Base-by-base conservation (phyloP, 1,284 basidiomycete genomes). In the Boletus semigastroideus region DNA sequence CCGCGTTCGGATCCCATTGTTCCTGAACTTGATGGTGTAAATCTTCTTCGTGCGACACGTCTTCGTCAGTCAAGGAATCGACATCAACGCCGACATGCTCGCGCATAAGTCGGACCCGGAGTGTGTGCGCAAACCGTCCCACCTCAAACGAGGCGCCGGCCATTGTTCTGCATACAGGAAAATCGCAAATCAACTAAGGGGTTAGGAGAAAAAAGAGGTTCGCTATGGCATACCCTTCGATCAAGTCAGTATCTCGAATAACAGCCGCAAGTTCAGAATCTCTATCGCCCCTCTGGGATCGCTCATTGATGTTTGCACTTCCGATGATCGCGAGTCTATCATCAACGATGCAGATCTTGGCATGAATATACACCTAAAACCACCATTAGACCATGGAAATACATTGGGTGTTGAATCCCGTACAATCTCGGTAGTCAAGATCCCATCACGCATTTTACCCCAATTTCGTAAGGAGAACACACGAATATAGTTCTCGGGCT, bases 221-320 rank as follows among this genome's bases (percentile, higher is more conserved):
- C 27, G 40, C 19, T 13, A 36, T 3, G 17, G 71, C 80, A 52
- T 59, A 89, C 90, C 90, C 80, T 56, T 94, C 84, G 52, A 99
- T 89, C 91, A 98, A 90, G 67, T 99, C 97, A 6, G 95, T 98
- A 66, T 99, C 96, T 52, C 94, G 81, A 48, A 99, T 89, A 42
- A 99, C 85, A 38, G 90, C 87, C 5, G 94, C 92, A 19, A 99
- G 73, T 68, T 99, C 96, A 6, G 95, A 98, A 71, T 99, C 96
- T 40, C 97, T 87, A 70, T 99, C 96, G 36, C 96, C 96, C 20
- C 93, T 81, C 69, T 94, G 92, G 30, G 92, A 96, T 31, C 96
- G 85, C 71, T 99, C 96, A 67, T 99, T 99, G 77, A 99, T 96
- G 69, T 99, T 99, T 17, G 96, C 96, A 52, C 94, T 97, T n/a